Evolutionary conservation across 2,329 filamentous ascomycete genomes (phyloP), one percentile per base, ranked within the genome.

Genomic region (Grosmannia huntii): DNA sequence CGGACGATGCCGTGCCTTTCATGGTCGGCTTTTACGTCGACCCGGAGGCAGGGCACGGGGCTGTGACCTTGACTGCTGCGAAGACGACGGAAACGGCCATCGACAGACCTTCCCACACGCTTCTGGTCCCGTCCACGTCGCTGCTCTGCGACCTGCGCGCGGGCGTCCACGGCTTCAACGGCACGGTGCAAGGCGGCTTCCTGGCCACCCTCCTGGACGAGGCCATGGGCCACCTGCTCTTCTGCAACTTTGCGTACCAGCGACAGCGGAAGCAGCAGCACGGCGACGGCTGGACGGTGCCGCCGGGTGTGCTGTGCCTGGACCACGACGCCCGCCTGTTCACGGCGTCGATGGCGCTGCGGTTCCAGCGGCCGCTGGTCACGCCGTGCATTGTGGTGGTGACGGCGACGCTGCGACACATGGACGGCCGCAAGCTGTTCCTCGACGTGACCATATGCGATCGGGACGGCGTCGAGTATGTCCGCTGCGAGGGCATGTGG

Each of bases 151-250:
- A 68, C 21, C 58, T 68, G 4, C 57, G 53, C 4, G 56, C 56
- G 1, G 66, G 64, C 1, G 50, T 66, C 36, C 64, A 64, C 19
- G 66, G 67, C 6, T 68, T 66, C 59, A 65, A 64, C 53, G 65
- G 62, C 28, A 57, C 62, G 7, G 57, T 61, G 2, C 66, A 69
- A 55, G 67, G 66, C 36, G 68, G 66, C 5, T 56, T 69, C 2
- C 57, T 64, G 12, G 48, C 60, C 9, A 54, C 62, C 10, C 10
- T 66, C 10, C 62, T 68, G 19, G 68, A 68, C 60, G 67, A 69
- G 57, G 63, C 64, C 41, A 68, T 68, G 66, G 65, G 65, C 27
- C 55, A 54, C 28, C 55, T 68, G 33, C 55, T 66, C 23, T 62
- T 63, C 27, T 49, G 61, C 54, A 68, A 67, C 50, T 58, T 64